These are phyloP conservation scores for Histomonas meleagridis DNA, from an alignment of 208 protist species.

Conservation along the genomic window DNA sequence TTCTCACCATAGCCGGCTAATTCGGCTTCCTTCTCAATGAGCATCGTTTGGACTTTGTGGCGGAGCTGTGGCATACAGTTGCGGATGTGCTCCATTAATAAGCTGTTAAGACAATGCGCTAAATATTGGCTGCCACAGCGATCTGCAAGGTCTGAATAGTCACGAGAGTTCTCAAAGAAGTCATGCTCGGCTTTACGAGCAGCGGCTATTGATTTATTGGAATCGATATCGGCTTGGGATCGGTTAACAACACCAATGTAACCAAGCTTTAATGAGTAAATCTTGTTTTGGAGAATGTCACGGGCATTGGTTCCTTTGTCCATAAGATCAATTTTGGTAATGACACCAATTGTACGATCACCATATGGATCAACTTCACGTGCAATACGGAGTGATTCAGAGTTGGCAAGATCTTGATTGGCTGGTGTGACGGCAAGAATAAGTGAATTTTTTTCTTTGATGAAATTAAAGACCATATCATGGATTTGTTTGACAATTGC, in stretches of 20 bases:
- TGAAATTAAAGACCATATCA: constrained; percentile 86
- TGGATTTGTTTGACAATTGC: constrained; percentile 90
- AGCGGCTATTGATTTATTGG: constrained; percentile 64
- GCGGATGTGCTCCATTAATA: constrained; percentile 84
- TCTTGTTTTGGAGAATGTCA: constrained; percentile 79
- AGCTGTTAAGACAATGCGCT: constrained; percentile 44
- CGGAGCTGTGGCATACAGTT: constrained; percentile 73
- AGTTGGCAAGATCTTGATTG: constrained; percentile 95
- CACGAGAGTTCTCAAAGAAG: constrained; percentile 75
- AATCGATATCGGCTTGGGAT: constrained; percentile 84
- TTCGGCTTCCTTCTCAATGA: constrained; percentile 40
- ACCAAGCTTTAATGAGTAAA: constrained; percentile 77
- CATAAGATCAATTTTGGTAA: constrained; percentile 33
- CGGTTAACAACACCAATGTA: constrained; percentile 94
- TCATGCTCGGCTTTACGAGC: constrained; percentile 52
- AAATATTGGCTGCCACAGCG: constrained; percentile 48
- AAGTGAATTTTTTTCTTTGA: constrained; percentile 81
- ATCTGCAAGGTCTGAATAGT: constrained; percentile 58
- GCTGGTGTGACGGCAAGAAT: constrained; percentile 91
- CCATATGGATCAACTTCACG: constrained; percentile 54
- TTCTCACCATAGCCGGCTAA: not conserved
- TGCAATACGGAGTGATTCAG: constrained; percentile 87
- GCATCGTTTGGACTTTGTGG: constrained; percentile 39
- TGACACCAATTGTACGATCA: constrained; percentile 27
- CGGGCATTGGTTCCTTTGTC: constrained; percentile 78